Evolutionary conservation across 164 flowering plant genomes (phyloP).

Genomic region (Akebia trifoliata): DNA sequence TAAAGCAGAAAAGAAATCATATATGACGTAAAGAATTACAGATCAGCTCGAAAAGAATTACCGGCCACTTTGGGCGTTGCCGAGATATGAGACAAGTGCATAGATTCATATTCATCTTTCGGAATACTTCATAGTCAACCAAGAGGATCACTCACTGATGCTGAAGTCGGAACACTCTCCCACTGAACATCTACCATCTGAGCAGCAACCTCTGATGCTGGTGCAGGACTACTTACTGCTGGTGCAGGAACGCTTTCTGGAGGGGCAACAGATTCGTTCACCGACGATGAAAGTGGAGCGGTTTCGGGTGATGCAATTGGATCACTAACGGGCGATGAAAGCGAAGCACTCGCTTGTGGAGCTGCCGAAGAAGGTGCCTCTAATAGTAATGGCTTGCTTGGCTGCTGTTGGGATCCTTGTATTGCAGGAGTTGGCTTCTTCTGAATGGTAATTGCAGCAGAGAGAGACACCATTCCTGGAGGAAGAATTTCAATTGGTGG

Average conservation of each 20-base stretch:
- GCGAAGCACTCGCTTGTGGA: slow-evolving; percentile 15
- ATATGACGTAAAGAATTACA: too few relatives aligned
- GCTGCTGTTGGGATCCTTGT: slow-evolving; percentile 42
- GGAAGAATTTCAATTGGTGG: slow-evolving; percentile 93
- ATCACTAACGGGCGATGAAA: slow-evolving; percentile 12
- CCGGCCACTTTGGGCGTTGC: not conserved
- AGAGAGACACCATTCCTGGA: slow-evolving; percentile 84
- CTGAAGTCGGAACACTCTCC: slow-evolving; percentile 12
- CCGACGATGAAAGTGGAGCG: slow-evolving; percentile 14
- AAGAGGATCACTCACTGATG: slow-evolving; percentile 15
- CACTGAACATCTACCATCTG: slow-evolving; percentile 10
- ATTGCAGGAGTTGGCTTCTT: slow-evolving; percentile 41
- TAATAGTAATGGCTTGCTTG: slow-evolving; percentile 54
- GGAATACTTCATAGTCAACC: not conserved
- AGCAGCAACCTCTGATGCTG: slow-evolving; percentile 9
- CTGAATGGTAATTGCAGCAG: slow-evolving; percentile 45
- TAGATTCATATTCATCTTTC: not conserved
- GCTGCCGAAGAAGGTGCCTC: slow-evolving; percentile 54
- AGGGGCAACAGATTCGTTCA: slow-evolving; percentile 2
- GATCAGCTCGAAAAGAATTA: too few relatives aligned
- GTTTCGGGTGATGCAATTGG: slow-evolving; percentile 8
- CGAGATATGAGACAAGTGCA: not conserved
- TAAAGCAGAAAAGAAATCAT: too few relatives aligned
- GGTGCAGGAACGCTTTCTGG: slow-evolving; percentile 10
- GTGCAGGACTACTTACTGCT: slow-evolving; percentile 7